Evolutionary conservation across 2,329 filamentous ascomycete species (phyloP).

Genomic region (Elsinoe australis): DNA sequence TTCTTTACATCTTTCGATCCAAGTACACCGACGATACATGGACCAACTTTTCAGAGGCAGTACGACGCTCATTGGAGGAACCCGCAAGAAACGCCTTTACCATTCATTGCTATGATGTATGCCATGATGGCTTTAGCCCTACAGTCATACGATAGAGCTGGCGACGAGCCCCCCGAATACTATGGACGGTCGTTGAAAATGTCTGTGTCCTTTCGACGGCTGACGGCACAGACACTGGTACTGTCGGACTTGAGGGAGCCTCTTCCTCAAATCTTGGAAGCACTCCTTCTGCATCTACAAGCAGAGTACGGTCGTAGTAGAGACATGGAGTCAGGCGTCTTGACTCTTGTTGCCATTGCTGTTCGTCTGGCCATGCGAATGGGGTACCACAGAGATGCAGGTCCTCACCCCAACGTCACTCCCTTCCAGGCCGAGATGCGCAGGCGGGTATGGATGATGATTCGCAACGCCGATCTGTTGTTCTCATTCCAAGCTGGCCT

Average conservation of each 20-base stretch:
- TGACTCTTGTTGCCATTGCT: slow-evolving; percentile 54
- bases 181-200: slow-evolving; percentile 52
- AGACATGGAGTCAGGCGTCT: slow-evolving; percentile 63
- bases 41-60: slow-evolving; percentile 72
- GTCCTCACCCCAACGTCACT: slow-evolving; percentile 62
- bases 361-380: slow-evolving; percentile 59
- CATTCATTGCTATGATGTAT: slow-evolving; percentile 73
- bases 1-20: slow-evolving; percentile 81
- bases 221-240: slow-evolving; percentile 70
- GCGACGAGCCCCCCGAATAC: slow-evolving; percentile 73
- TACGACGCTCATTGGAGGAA: slow-evolving; percentile 64
- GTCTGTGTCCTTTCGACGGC: slow-evolving; percentile 52
- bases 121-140: slow-evolving; percentile 69
- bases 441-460: slow-evolving; percentile 57
- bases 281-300: slow-evolving; percentile 66
- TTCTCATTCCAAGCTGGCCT: slow-evolving; percentile 65
- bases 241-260: slow-evolving; percentile 71
- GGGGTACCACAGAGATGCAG: slow-evolving; percentile 72
- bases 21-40: slow-evolving; percentile 50
- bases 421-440: slow-evolving; percentile 69
- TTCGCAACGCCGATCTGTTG: slow-evolving; percentile 65
- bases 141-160: slow-evolving; percentile 70
- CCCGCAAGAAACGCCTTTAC: slow-evolving; percentile 62
- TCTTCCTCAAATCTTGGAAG: slow-evolving; percentile 68
- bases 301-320: slow-evolving; percentile 65